Evolutionary conservation across 2,329 filamentous ascomycete genomes (phyloP).

Genomic region (Lecanicillium sp.): DNA sequence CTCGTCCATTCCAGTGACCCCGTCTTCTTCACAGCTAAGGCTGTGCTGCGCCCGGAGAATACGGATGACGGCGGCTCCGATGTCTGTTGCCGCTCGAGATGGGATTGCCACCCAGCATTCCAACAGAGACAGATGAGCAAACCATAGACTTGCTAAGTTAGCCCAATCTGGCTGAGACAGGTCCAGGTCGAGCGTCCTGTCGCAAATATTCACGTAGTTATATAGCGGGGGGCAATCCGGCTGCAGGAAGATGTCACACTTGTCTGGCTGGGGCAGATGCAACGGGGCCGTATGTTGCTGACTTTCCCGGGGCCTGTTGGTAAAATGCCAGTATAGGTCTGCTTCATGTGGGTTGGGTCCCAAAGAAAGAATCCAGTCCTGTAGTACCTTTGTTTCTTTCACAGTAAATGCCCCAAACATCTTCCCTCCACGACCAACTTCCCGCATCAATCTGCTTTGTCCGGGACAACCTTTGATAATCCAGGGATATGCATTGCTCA

Average conservation of each 20-base stretch:
- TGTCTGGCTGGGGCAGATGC: background rate
- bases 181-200: background rate
- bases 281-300: background rate
- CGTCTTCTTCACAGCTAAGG: background rate
- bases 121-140: slow-evolving; percentile 2
- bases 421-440: slow-evolving; percentile 33
- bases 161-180: background rate
- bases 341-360: background rate
- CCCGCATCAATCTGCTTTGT: slow-evolving; percentile 30
- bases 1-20: slow-evolving; percentile 6
- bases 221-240: background rate
- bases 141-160: slow-evolving; percentile 1
- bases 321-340: slow-evolving; percentile 2
- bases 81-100: background rate
- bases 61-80: background rate
- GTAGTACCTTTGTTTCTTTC: slow-evolving; percentile 19
- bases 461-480: slow-evolving; percentile 27
- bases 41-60: slow-evolving; percentile 2
- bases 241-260: background rate
- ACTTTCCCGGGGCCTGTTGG: background rate
- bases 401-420: slow-evolving; percentile 43
- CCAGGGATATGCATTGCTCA: slow-evolving; percentile 20
- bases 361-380: slow-evolving; percentile 1
- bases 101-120: slow-evolving; percentile 2
- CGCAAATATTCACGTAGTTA: background rate